Percentiles rank a stretch among this genome's conserved stretches.
Conservation (phyloP, 2,329 filamentous ascomycete species). For the Neocucurbitaria cava region DNA sequence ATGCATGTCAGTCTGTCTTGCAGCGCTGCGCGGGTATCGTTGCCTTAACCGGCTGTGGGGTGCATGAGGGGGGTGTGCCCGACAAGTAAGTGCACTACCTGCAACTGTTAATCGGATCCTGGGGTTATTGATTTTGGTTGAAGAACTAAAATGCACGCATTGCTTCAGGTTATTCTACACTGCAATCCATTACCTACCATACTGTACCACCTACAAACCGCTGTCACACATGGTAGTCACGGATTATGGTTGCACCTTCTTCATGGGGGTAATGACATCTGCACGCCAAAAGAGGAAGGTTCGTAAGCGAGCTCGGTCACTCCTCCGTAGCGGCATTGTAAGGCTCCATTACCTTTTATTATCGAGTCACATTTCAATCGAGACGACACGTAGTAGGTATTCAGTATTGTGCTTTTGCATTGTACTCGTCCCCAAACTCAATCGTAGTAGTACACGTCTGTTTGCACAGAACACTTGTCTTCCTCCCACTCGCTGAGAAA, state of each 20-base stretch:
- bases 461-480: constrained; percentile 4
- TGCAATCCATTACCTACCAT: neutral
- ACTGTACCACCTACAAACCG: too few relatives aligned
- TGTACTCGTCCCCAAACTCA: constrained; percentile 14
- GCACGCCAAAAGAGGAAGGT: neutral
- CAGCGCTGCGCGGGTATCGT: constrained; percentile 12
- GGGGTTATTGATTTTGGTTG: too few relatives aligned
- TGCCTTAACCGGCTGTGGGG: constrained; percentile 23
- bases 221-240: neutral
- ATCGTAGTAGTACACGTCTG: constrained; percentile 20
- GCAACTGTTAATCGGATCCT: too few relatives aligned
- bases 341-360: neutral
- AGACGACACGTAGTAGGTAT: neutral
- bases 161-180: neutral
- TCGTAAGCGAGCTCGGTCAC: neutral
- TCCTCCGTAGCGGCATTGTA: neutral
- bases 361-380: neutral
- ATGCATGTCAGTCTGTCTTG: constrained; percentile 32
- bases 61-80: constrained; percentile 19
- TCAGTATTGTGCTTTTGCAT: neutral
- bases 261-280: constrained; percentile 9
- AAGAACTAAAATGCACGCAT: too few relatives aligned
- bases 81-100: too few relatives aligned
- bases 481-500: constrained; percentile 12
- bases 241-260: constrained; percentile 12